Base-by-base conservation (phyloP, 2,329 filamentous ascomycete species). In the Chaetomiaceae sp. region DNA sequence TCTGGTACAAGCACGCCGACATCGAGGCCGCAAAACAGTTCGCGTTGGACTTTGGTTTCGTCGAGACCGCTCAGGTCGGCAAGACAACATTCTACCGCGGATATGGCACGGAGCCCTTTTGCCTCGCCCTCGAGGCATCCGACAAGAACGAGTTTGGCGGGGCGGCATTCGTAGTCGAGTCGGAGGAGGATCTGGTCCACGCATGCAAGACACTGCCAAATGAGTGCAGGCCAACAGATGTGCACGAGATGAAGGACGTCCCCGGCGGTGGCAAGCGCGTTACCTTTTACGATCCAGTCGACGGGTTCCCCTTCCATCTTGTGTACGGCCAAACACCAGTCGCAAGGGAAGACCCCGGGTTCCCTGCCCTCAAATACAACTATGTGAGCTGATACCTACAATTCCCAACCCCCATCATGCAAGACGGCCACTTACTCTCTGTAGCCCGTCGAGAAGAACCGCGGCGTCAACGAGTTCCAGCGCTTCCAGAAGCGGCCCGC, bases 81-180 rank as follows among this genome's bases (percentile, higher is more conserved):
- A 68, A 74, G 41, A 73, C 69, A 51, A 76, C 79, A 29, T 86
- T 79, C 70, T 84, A 77, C 65, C 76, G 79, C 36, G 82, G 82
- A 16, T 85, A 84, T 61, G 81, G 82, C 13, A 68, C 67, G 6
- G 81, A 85, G 59, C 80, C 80, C 11, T 84, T 81, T 63, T 69
- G 83, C 2, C 73, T 84, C 40, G 81, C 79, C 58, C 75, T 80
- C 43, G 71, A 73, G 54, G 69, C 71, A 45, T 73, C 76, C 1
- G 62, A 67, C 44, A 66, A 73, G 62, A 69, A 77, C 53, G 68
- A 73, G 51, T 86, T 85, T 61, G 73, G 76, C 5, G 82, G 82
- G 2, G 74, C 75, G 0, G 79, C 74, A 1, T 85, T 81, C 57
- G 77, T 75, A 32, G 82, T 85, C 5, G 77, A 79, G 56, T 75